Evolutionary conservation across 2,329 filamentous ascomycete species (phyloP).

Genomic region (Sarocladiaceae sp.): DNA sequence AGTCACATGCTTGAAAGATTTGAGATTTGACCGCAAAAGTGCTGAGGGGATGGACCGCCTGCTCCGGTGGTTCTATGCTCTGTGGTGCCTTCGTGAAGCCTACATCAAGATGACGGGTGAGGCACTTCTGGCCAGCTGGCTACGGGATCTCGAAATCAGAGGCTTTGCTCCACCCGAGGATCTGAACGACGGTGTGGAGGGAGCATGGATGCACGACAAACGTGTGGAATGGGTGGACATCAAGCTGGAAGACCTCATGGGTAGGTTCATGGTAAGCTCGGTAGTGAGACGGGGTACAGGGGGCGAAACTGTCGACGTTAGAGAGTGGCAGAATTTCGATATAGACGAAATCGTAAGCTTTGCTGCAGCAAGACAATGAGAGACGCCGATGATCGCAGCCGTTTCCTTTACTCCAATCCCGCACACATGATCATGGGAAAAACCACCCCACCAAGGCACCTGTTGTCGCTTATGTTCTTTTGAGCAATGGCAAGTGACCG

Average conservation of each 20-base stretch:
- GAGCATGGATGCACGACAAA: slow-evolving; percentile 26
- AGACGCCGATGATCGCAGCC: not conserved
- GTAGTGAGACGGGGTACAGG: not conserved
- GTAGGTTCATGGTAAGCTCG: slow-evolving; percentile 17
- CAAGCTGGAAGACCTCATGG: slow-evolving; percentile 35
- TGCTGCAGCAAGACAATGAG: not conserved
- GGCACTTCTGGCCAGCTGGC: slow-evolving; percentile 69
- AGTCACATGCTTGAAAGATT: slow-evolving; percentile 53
- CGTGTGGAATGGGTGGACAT: slow-evolving; percentile 29
- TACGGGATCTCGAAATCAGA: slow-evolving; percentile 65
- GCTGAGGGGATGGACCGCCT: slow-evolving; percentile 42
- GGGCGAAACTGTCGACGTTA: not conserved
- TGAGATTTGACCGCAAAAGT: slow-evolving; percentile 22
- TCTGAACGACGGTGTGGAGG: slow-evolving; percentile 14
- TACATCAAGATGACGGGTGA: slow-evolving; percentile 83
- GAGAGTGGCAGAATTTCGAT: slow-evolving; percentile 1
- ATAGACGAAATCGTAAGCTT: not conserved
- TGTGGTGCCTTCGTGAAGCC: slow-evolving; percentile 76
- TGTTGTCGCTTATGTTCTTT: too few species aligned
- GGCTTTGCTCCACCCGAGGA: slow-evolving; percentile 53
- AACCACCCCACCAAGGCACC: too few species aligned
- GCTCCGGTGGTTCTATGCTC: slow-evolving; percentile 68
- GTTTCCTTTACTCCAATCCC: too few species aligned
- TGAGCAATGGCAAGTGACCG: too few species aligned
- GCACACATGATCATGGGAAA: too few species aligned